Percentiles rank a stretch among this genome's conserved stretches.
Conservation (phyloP, 805 yeast genomes). For the Kuraishia piskuri region DNA sequence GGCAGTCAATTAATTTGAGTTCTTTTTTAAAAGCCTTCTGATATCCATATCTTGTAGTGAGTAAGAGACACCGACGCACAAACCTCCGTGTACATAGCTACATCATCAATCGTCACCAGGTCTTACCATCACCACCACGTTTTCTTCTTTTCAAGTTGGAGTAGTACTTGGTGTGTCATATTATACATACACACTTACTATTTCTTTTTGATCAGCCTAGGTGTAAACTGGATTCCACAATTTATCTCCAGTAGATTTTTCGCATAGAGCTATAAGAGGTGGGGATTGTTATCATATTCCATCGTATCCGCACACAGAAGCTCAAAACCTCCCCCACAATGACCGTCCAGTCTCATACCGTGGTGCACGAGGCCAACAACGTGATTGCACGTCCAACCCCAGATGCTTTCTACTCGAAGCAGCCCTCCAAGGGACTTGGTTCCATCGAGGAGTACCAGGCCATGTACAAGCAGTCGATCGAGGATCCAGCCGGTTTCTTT, state of each 20-base stretch:
- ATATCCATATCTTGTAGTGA: neutral
- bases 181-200: neutral
- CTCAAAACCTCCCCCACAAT: neutral
- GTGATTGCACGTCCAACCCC: conserved; percentile 44
- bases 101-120: neutral
- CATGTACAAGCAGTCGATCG: conserved; percentile 66
- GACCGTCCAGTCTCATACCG: conserved; percentile 22
- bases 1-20: too few relatives aligned
- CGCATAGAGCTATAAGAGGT: neutral
- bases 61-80: too few relatives aligned
- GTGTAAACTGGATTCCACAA: neutral
- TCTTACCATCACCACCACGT: too few relatives aligned
- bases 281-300: too few relatives aligned
- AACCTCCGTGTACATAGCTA: neutral
- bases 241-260: neutral
- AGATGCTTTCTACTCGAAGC: conserved; percentile 42
- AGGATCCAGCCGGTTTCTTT: conserved; percentile 77
- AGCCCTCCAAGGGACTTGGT: conserved; percentile 51
- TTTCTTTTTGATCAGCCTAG: neutral
- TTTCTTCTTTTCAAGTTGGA: neutral
- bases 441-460: conserved; percentile 59
- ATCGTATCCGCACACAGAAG: too few relatives aligned
- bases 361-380: conserved; percentile 57
- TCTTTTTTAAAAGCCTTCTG: too few relatives aligned
- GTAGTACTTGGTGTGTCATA: too few relatives aligned